phyloP scores from a whole-genome alignment of 805 yeast species.

The Teunomyces aglyptinius region DNA sequence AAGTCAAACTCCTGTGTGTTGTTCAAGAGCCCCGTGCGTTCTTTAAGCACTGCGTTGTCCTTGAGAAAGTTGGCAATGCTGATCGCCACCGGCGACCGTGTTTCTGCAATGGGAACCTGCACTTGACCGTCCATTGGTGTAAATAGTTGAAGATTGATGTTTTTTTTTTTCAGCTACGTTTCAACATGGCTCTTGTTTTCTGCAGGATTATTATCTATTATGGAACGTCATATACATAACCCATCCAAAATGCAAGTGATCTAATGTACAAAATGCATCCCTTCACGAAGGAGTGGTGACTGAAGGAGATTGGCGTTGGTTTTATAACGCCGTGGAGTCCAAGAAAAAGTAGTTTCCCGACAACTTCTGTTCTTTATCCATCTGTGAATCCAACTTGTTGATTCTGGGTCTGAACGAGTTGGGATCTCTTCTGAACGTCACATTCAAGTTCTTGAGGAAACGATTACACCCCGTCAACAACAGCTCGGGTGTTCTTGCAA shows the following conservation, averaged over 20 bases:
- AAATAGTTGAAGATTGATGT: background rate
- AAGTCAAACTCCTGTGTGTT: conserved; percentile 71
- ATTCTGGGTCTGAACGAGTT: conserved; percentile 98
- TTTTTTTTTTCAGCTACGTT: background rate
- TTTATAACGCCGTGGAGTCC: conserved; percentile 54
- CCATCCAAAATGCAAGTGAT: conserved; percentile 10
- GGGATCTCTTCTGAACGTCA: conserved; percentile 99
- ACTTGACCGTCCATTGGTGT: conserved; percentile 6
- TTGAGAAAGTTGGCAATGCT: conserved; percentile 73
- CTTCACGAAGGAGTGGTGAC: background rate
- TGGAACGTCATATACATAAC: conserved; percentile 12
- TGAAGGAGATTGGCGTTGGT: background rate
- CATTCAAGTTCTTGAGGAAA: conserved; percentile 94
- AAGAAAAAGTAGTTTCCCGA: conserved; percentile 95
- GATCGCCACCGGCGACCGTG: conserved; percentile 53
- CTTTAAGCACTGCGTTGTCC: conserved; percentile 64
- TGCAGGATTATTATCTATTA: conserved; percentile 3
- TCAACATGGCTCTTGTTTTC: background rate
- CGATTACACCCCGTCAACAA: conserved; percentile 95
- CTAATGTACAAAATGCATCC: conserved; percentile 9
- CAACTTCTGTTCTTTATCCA: conserved; percentile 96
- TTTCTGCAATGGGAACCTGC: conserved; percentile 13
- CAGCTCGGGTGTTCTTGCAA: conserved; percentile 87
- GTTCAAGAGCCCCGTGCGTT: conserved; percentile 75
- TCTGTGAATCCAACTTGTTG: conserved; percentile 94